Conservation (phyloP, 2,329 filamentous ascomycete genomes). For the Colletotrichum sp. region DNA sequence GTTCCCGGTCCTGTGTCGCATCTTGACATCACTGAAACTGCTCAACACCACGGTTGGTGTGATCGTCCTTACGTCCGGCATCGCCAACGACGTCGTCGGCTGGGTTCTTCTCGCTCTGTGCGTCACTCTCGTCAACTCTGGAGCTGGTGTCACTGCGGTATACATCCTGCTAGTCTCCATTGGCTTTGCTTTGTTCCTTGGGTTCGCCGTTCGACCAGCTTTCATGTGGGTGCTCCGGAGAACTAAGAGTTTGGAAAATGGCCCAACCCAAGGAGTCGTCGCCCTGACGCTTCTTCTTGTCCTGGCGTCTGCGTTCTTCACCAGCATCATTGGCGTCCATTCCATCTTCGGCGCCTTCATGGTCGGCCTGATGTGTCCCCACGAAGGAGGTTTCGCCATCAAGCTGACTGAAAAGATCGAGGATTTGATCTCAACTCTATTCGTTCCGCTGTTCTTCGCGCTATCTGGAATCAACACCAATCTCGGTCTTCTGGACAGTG, state of each 20-base stretch:
- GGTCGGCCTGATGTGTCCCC: conserved; percentile 86
- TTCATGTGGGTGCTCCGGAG: conserved; percentile 78
- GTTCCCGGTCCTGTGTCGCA: conserved; percentile 91
- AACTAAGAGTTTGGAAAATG: conserved; percentile 82
- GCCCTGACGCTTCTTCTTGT: conserved; percentile 82
- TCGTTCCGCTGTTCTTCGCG: conserved; percentile 92
- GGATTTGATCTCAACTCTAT: conserved; percentile 83
- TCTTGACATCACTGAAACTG: conserved; percentile 88
- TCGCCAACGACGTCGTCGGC: conserved; percentile 78
- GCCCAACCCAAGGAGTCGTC: conserved; percentile 85
- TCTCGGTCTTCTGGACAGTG: conserved; percentile 80
- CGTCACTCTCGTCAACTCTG: conserved; percentile 90
- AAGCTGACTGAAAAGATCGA: conserved; percentile 94
- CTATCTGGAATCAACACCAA: conserved; percentile 90
- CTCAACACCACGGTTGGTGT: conserved; percentile 84
- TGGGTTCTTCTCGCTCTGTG: conserved; percentile 95
- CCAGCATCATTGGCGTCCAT: conserved; percentile 88
- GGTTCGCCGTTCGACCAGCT: conserved; percentile 73
- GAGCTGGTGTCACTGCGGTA: conserved; percentile 79
- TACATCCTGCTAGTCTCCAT: conserved; percentile 81
- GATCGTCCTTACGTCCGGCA: conserved; percentile 87
- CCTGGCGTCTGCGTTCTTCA: conserved; percentile 84
- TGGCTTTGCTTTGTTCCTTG: conserved; percentile 80
- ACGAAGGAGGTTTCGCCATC: conserved; percentile 88
- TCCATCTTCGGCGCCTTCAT: conserved; percentile 95